Base-by-base conservation (phyloP, 106 monocot genomes). In the Dioscorea alata region DNA sequence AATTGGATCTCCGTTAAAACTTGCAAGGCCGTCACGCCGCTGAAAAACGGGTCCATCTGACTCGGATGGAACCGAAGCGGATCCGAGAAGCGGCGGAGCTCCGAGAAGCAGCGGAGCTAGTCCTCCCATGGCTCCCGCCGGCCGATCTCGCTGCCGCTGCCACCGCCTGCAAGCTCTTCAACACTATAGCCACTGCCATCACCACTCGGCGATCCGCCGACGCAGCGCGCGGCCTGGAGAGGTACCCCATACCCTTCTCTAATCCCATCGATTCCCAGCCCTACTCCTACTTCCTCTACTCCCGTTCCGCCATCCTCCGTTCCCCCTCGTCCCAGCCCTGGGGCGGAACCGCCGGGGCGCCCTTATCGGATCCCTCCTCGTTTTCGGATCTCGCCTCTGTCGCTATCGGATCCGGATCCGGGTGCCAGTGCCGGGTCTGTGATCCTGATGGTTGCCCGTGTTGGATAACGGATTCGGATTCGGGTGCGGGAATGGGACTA, bases 201-300 rank as follows among this genome's bases (percentile, higher is more conserved):
- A 69, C 79, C 73, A 68, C 70, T 18, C 62, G 67, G 52, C 69
- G 84, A 15, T 60, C 78, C 57, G 52, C 85, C 67, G 89, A 89
- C 69, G 85, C 85, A 59, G 69, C 89, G 23, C 67, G 85, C n/a
- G 68, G 74, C 67, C 71, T 82, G 50, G 89, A 89, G 76, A 65
- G 13, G 24, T 67, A 69, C 68, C 79, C 82, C 58, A 75, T 89
- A 71, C 89, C 89, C 32, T 89, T 89, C 79, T 6, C 59, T 64
- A 81, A 74, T 78, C 21, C 76, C 71, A 19, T 67, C 31, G 76
- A 25, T 56, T 23, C 68, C 66, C 61, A 68, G 33, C 79, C 73
- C 57, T 85, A 85, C 81, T 59, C 77, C 52, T 75, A 77, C 74
- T 85, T 85, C 73, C 20, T 71, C 58, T 85, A 85, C 64, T 50